Conservation (phyloP, 2,329 filamentous ascomycete genomes). For the Knufia petricola region DNA sequence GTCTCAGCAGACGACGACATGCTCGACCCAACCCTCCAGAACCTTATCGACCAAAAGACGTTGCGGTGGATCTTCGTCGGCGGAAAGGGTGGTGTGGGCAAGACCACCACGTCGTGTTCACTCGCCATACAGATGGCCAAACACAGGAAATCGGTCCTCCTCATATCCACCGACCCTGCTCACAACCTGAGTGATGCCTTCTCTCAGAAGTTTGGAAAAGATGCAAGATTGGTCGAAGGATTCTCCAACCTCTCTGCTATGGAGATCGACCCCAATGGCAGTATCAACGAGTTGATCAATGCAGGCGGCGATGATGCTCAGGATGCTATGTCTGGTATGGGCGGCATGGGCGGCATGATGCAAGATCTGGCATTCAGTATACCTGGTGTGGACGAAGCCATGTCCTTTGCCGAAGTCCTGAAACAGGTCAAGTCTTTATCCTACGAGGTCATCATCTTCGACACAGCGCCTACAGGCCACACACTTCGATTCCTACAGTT, state of each 20-base stretch:
- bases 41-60: constrained; percentile 87
- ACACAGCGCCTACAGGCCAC: constrained; percentile 95
- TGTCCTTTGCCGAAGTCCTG: constrained; percentile 98
- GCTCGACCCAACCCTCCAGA: constrained; percentile 87
- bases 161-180: constrained; percentile 96
- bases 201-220: constrained; percentile 98
- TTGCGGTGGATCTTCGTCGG: constrained; percentile 99
- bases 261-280: constrained; percentile 98
- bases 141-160: constrained; percentile 86
- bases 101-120: constrained; percentile 98
- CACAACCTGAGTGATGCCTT: constrained; percentile 98
- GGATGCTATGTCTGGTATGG: constrained; percentile 59
- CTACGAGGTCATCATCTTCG: constrained; percentile 98
- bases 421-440: constrained; percentile 99
- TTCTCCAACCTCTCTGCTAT: constrained; percentile 93
- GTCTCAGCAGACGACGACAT: constrained; percentile 53
- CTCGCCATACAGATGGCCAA: constrained; percentile 95
- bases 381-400: constrained; percentile 95
- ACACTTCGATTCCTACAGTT: constrained; percentile 98
- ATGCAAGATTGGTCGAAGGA: constrained; percentile 82
- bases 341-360: constrained; percentile 86
- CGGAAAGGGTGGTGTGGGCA: constrained; percentile 95
- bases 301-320: constrained; percentile 62
- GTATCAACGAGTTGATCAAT: constrained; percentile 86
- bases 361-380: constrained; percentile 97